Evolutionary conservation across 2,329 filamentous ascomycete genomes (phyloP), one percentile per base, ranked within the genome.

Genomic region (Paracamarosporium sp.): DNA sequence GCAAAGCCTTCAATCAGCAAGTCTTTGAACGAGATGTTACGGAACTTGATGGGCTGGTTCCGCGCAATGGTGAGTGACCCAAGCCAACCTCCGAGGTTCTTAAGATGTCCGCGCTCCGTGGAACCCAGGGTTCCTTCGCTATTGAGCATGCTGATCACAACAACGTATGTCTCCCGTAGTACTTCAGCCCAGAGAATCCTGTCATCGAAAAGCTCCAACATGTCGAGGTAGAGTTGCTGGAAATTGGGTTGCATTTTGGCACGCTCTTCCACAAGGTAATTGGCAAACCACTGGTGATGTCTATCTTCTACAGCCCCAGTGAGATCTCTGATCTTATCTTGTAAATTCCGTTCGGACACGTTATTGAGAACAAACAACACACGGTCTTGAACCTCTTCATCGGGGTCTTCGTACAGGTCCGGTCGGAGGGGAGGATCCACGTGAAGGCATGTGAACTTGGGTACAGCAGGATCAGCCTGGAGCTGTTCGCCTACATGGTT

Each of bases 171-270:
- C 79, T 98, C 93, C 46, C 94, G 86, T 30, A 98, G 81, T n/a
- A 98, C 90, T 73, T 98, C 93, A 2, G 87, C 84, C 90, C 92
- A 97, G 1, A 99, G 81, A 9, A 84, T 79, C 70, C 86, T 90
- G 73, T 95, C 88, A 65, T 91, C 86, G 66, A 98, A 92, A 31
- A 93, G 86, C 55, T 90, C 90, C 59, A 99, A 85, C 50, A 99
- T 85, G 67, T 97, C 91, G 48, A 98, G 85, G 73, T 99, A 99
- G 22, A 99, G 86, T 58, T 90, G 86, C 67, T 99, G 95, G 71
- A 96, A 98, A 76, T 99, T 99, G 5, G 94, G 93, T 74, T 99
- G 94, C 82, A 97, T 89, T 78, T 97, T 98, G 30, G 94, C 96
- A 44, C 96, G 92, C 74, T 97, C 92, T 71, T 97, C 94, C 2